A percentile compares a stretch with the other conserved stretches of the same genome.
These are phyloP conservation scores for Tilletia indica DNA, from an alignment of 1,284 basidiomycete species.

Conservation along the genomic window DNA sequence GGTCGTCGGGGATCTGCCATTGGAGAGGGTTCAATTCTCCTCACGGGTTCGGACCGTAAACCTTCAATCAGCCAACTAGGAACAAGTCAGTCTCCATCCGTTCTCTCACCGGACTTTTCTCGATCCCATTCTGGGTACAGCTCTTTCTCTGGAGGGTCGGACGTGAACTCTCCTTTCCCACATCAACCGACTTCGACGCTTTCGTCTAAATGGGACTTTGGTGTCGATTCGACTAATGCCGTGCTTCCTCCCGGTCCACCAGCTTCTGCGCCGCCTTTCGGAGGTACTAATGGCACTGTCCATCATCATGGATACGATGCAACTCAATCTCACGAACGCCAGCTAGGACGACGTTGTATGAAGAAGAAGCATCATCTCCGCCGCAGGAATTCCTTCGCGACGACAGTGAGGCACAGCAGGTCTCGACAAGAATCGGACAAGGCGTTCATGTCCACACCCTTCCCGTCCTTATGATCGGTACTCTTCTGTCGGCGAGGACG, in stretches of 20 bases:
- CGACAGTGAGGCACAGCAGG: not conserved
- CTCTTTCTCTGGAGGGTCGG: too few relatives aligned
- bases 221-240: constrained; percentile 2
- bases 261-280: not conserved
- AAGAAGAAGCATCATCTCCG: not conserved
- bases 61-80: too few relatives aligned
- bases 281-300: not conserved
- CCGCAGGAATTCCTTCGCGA: not conserved
- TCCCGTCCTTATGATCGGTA: not conserved
- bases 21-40: too few relatives aligned
- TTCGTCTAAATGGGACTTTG: constrained; percentile 7
- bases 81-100: too few relatives aligned
- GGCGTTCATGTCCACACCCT: not conserved
- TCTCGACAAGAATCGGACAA: not conserved
- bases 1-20: too few relatives aligned
- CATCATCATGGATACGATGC: not conserved
- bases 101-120: too few relatives aligned
- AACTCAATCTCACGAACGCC: not conserved
- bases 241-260: not conserved
- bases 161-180: too few relatives aligned
- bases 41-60: too few relatives aligned
- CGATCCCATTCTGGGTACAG: too few relatives aligned
- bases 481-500: not conserved
- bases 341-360: not conserved
- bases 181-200: not conserved